These are phyloP conservation scores for Haplosporangium sp. DNA, from an alignment of 371 early-diverging fungal species.

Conservation along the genomic window DNA sequence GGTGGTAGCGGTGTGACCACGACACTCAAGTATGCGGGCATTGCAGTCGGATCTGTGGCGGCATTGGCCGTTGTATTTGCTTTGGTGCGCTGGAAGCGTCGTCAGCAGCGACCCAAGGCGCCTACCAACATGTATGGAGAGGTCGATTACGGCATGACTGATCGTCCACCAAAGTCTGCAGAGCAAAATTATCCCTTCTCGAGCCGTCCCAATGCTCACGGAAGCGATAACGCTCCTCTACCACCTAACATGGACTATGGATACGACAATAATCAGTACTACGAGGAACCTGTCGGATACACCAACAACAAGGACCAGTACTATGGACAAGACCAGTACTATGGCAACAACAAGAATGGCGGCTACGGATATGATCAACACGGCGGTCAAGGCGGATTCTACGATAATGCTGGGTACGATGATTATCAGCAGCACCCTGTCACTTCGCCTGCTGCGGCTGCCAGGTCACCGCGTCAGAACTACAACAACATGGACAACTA, in stretches of 20 bases:
- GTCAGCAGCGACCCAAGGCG: constrained; percentile 32
- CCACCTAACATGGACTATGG: constrained; percentile 5
- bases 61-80: constrained; percentile 36
- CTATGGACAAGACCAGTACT: constrained; percentile 36
- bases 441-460: constrained; percentile 16
- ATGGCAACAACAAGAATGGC: constrained; percentile 19
- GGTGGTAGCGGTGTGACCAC: constrained; percentile 4
- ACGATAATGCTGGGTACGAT: constrained; percentile 34
- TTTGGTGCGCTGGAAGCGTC: constrained; percentile 43
- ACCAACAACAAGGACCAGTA: constrained; percentile 27
- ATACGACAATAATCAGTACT: constrained; percentile 32
- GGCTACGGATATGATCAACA: constrained; percentile 19
- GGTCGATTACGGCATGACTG: constrained; percentile 49
- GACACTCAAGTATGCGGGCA: constrained; percentile 40
- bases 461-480: constrained; percentile 31
- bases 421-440: constrained; percentile 26
- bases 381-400: constrained; percentile 21
- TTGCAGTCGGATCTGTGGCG: constrained; percentile 43
- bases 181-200: constrained; percentile 45
- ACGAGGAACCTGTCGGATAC: constrained; percentile 46
- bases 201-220: constrained; percentile 41
- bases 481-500: constrained; percentile 3
- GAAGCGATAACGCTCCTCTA: constrained; percentile 18
- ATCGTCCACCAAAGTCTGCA: constrained; percentile 21
- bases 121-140: constrained; percentile 47